Evolutionary conservation across 225 moss, liverwort and hornwort species (phyloP), one percentile per base, ranked within the genome.

Genomic region (Anthoceros angustus): DNA sequence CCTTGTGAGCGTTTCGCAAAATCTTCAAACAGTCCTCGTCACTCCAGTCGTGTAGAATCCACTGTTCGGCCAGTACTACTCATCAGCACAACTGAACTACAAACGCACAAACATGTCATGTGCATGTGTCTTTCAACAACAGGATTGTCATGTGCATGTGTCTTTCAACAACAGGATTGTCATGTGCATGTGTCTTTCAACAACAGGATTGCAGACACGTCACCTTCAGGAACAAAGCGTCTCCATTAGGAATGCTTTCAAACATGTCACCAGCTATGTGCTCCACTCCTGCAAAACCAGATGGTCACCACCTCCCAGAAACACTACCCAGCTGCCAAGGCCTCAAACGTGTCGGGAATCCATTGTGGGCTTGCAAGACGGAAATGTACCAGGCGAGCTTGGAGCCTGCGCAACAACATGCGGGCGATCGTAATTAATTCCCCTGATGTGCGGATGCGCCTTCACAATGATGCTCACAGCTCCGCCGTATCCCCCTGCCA

Each of bases 391-490:
- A 8, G 63, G 46, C 0, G 15, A 41, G 24, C 42, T 45, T 4
- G 63, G 46, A 8, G 68, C 73, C 0, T 41, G 14, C 12, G 63
- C 41, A n/a, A 73, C 40, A 18, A 64, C 73, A 18, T 73, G 46
- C 39, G 68, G 64, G 5, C 20, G 68, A 64, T 73, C 72, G 63
- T 46, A 73, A 42, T 80, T 80, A 72, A 78, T 77, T 6, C 80
- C 76, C 25, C 64, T 73, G 12, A 82, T 73, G 32, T 77, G 74
- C 61, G 82, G 79, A 62, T 82, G 66, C 2, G 63, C 63, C 21
- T 69, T 72, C 49, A 85, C 80, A 41, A 85, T 70, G 39, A 64
- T 39, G n/a, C 70, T 67, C 32, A 82, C 21, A 7, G 65, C 64
- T 8, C 39, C 7, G 39, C 82, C 82, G 42, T 66, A 40, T 10